Evolutionary conservation across 208 protist genomes (phyloP).

Genomic region (Naegleria lovaniensis): DNA sequence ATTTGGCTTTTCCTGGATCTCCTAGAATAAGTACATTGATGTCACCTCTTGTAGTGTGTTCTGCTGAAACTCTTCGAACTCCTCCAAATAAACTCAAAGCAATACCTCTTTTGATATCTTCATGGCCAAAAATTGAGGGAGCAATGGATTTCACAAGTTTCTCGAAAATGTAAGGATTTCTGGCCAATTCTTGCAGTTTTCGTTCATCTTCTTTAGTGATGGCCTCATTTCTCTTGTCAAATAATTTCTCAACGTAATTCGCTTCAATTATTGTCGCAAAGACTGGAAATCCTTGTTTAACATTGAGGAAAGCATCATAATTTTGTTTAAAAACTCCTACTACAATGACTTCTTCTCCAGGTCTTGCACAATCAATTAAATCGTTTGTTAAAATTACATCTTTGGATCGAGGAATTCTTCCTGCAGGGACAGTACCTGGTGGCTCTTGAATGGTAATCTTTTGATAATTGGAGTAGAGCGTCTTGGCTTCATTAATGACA

Average conservation of each 20-base stretch:
- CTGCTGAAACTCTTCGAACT: conserved; percentile 43
- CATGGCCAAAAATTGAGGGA: conserved; percentile 97
- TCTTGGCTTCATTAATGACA: conserved; percentile 87
- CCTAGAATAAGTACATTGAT: conserved; percentile 98
- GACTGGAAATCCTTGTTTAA: conserved; percentile 95
- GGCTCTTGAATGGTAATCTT: conserved; percentile 93
- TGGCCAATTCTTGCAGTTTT: conserved; percentile 62
- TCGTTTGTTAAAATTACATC: conserved; percentile 95
- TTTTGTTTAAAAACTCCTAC: conserved; percentile 95
- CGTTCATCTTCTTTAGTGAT: conserved; percentile 74
- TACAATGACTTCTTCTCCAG: conserved; percentile 92
- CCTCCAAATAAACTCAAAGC: conserved; percentile 95
- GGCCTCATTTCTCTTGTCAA: conserved; percentile 75
- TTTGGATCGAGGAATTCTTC: conserved; percentile 93
- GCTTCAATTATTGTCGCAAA: conserved; percentile 97
- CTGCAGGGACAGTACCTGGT: conserved; percentile 93
- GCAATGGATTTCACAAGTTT: conserved; percentile 94
- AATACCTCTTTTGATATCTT: conserved; percentile 97
- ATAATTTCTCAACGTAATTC: conserved; percentile 86
- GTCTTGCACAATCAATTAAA: conserved; percentile 92
- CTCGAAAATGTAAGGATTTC: conserved; percentile 68
- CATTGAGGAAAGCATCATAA: conserved; percentile 94
- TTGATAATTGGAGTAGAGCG: conserved; percentile 98
- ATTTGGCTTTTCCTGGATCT: conserved; percentile 95
- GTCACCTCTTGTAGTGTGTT: conserved; percentile 97